These are phyloP conservation scores for Candida sp. DNA, from an alignment of 1,139 yeast genomes.

Conservation along the genomic window DNA sequence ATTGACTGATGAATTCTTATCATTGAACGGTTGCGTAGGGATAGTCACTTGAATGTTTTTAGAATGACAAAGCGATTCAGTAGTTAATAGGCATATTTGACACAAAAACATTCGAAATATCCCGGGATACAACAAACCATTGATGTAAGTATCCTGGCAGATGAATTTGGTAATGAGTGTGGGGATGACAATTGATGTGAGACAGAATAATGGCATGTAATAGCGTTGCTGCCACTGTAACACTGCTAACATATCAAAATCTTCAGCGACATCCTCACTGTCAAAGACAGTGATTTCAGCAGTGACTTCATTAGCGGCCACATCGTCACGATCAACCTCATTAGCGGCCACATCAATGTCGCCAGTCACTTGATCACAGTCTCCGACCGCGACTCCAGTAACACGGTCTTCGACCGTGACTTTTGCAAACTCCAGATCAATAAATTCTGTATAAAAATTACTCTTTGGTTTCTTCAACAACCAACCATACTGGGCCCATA, in stretches of 20 bases:
- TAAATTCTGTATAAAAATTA: conserved; percentile 32
- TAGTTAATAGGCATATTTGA: conserved; percentile 55
- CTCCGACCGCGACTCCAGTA: no score
- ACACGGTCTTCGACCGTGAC: conserved; percentile 6
- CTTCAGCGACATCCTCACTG: no score
- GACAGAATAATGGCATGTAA: conserved; percentile 39
- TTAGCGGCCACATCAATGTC: no score
- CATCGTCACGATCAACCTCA: conserved; percentile 15
- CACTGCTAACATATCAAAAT: conserved; percentile 19
- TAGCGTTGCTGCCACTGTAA: conserved; percentile 58
- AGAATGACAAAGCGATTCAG: conserved; percentile 62
- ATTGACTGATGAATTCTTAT: conserved; percentile 51
- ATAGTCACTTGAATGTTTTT: conserved; percentile 38
- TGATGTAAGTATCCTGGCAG: conserved; percentile 41
- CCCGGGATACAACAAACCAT: conserved; percentile 64
- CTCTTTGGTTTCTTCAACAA: conserved; percentile 48
- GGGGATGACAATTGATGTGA: conserved; percentile 52
- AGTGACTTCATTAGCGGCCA: no score
- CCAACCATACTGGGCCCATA: conserved; percentile 68
- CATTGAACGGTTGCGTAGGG: conserved; percentile 60
- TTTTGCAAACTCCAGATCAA: conserved; percentile 41
- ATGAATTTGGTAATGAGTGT: conserved; percentile 34
- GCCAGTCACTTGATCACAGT: no score
- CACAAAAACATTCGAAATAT: conserved; percentile 51
- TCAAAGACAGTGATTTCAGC: no score